Evolutionary conservation across 2,329 filamentous ascomycete species (phyloP), one percentile per base, ranked within the genome.

Genomic region (Bertia moriformis): DNA sequence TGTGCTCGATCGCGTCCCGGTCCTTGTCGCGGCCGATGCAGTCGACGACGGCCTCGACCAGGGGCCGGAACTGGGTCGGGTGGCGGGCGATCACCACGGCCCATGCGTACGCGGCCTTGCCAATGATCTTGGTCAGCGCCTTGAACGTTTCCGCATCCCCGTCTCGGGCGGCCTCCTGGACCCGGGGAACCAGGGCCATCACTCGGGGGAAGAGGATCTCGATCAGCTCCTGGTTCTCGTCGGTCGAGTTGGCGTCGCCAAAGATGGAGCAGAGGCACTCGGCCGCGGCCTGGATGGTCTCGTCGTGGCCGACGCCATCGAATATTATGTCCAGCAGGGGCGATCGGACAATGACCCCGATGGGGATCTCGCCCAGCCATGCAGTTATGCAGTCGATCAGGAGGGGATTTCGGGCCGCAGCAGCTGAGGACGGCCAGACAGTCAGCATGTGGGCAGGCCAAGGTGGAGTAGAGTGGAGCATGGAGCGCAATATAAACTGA

Each of bases 351-450:
- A 98, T 77, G 44, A 83, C 79, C 45, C 70, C 71, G 37, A 94
- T 73, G 1, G 88, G 85, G 4, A 98, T 85, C 61, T 98, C 91
- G 48, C 87, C 77, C 48, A 96, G 73, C 91, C 91, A 98, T 3
- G 91, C 95, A 19, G 87, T 93, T 49, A 96, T 87, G 56, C 91
- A 96, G 51, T 95, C 86, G 56, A 96, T 78, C 37, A 98, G 71
- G 51, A 88, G 83, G 2, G 89, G 88, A 52, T 95, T 94, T 45
- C 79, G 81, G 4, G 86, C 73, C 17, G 89, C 87, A 38, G 75
- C 65, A 38, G 71, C 86, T 87, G 51, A 47, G 22, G 22, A 7
- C 7, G n/a, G n/a, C n/a, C n/a, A n/a, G n/a, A n/a, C n/a, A n/a
- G n/a, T n/a, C n/a, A n/a, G n/a, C n/a, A n/a, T n/a, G n/a, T n/a